Evolutionary conservation across 1,284 basidiomycete genomes (phyloP).

Genomic region (Malassezia caprae): DNA sequence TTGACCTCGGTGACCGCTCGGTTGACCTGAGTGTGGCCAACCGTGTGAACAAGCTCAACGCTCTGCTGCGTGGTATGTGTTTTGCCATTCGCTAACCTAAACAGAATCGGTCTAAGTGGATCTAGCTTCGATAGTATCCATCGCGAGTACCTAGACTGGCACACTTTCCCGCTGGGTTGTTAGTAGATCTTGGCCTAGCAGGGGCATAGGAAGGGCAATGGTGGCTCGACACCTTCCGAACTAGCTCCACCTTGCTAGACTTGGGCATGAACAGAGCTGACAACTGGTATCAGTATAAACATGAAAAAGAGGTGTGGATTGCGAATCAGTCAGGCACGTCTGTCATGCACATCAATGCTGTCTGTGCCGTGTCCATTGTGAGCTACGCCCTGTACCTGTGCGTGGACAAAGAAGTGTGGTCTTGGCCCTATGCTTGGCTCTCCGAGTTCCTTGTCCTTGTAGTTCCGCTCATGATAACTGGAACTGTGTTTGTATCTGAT

Average conservation of each 20-base stretch:
- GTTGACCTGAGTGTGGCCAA: conserved; percentile 88
- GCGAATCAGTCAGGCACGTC: conserved; percentile 5
- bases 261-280: not conserved
- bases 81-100: not conserved
- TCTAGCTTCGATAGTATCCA: not conserved
- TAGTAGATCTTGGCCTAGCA: too few species aligned
- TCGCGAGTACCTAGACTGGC: not conserved
- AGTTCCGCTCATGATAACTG: conserved; percentile 4
- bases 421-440: not conserved
- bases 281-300: conserved; percentile 12
- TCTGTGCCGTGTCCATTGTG: not conserved
- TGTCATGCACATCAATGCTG: conserved; percentile 1
- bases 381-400: conserved; percentile 4
- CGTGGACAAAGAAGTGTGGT: not conserved
- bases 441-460: conserved; percentile 5
- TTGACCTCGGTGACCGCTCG: conserved; percentile 97
- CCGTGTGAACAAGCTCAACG: conserved; percentile 88
- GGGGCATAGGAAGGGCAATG: too few species aligned
- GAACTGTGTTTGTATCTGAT: conserved; percentile 1
- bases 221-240: not conserved
- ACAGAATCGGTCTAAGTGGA: conserved; percentile 15
- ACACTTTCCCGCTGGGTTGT: not conserved
- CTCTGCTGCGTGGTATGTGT: conserved; percentile 54
- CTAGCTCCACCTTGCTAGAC: not conserved
- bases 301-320: conserved; percentile 12